These are phyloP conservation scores for Botrytis porri DNA, from an alignment of 2,329 filamentous ascomycete species.

Conservation along the genomic window DNA sequence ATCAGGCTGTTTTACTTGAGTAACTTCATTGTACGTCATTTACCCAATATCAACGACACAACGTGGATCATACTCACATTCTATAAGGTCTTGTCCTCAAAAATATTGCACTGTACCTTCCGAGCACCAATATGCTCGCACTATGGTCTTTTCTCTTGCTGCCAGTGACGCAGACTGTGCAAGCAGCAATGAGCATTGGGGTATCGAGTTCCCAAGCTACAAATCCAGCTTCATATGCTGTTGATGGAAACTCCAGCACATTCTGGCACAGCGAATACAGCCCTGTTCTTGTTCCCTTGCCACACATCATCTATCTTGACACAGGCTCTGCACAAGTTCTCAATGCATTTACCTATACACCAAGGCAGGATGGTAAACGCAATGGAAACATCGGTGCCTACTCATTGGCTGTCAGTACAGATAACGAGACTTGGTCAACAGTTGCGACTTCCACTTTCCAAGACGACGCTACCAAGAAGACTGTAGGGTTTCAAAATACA, in stretches of 20 bases:
- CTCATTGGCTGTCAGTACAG: constrained; percentile 33
- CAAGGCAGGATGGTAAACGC: constrained; percentile 36
- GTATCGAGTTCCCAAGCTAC: background rate
- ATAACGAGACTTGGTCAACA: constrained; percentile 35
- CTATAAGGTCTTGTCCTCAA: background rate
- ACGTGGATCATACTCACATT: background rate
- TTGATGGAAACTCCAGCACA: constrained; percentile 37
- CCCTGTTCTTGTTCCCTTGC: constrained; percentile 31
- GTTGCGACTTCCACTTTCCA: constrained; percentile 33
- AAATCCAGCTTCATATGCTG: constrained; percentile 27
- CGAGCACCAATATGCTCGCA: background rate
- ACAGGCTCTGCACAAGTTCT: constrained; percentile 37
- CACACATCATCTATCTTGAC: constrained; percentile 38
- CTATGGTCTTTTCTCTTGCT: background rate
- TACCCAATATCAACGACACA: background rate
- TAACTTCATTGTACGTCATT: background rate
- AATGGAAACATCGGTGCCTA: constrained; percentile 42
- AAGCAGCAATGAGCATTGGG: background rate
- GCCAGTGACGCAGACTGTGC: background rate
- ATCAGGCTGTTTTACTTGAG: background rate
- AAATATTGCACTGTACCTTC: background rate
- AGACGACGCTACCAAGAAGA: constrained; percentile 21
- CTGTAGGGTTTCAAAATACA: constrained; percentile 17
- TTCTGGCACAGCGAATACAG: constrained; percentile 40
- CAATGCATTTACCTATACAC: constrained; percentile 38